Evolutionary conservation across 2,329 filamentous ascomycete species (phyloP).

Genomic region (Diaporthe citrichinensis): DNA sequence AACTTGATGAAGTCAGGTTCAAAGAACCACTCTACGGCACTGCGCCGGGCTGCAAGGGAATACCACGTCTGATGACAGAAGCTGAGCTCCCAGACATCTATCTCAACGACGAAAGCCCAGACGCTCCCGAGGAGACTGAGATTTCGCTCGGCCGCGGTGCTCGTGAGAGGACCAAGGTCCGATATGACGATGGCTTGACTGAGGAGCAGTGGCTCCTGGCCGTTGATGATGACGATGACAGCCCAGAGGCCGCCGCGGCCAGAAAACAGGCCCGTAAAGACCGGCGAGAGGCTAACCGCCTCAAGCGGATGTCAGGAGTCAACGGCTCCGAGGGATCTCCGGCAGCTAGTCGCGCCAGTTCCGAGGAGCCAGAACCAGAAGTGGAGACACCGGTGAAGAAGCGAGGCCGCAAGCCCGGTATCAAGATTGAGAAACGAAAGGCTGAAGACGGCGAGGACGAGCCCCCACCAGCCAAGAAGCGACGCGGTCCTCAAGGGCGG

Average conservation of each 20-base stretch:
- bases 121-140: conserved; percentile 82
- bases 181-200: conserved; percentile 96
- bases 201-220: conserved; percentile 99
- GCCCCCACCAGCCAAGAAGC: conserved; percentile 80
- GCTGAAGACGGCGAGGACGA: conserved; percentile 84
- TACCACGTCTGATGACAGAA: conserved; percentile 88
- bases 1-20: conserved; percentile 83
- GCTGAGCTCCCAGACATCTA: conserved; percentile 95
- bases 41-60: conserved; percentile 69
- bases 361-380: conserved; percentile 72
- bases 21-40: conserved; percentile 80
- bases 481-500: conserved; percentile 78
- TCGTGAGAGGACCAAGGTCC: conserved; percentile 92
- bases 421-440: conserved; percentile 88
- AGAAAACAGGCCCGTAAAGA: conserved; percentile 90
- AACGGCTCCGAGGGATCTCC: conserved; percentile 76
- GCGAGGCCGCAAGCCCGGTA: conserved; percentile 84
- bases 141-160: conserved; percentile 86
- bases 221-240: conserved; percentile 96
- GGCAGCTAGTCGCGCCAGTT: conserved; percentile 83
- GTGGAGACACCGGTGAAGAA: conserved; percentile 78
- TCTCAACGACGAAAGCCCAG: conserved; percentile 85
- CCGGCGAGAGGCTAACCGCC: conserved; percentile 82
- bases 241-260: conserved; percentile 91
- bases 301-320: conserved; percentile 65